Conservation (phyloP, 2,329 filamentous ascomycete genomes). For the Calonectria montana region DNA sequence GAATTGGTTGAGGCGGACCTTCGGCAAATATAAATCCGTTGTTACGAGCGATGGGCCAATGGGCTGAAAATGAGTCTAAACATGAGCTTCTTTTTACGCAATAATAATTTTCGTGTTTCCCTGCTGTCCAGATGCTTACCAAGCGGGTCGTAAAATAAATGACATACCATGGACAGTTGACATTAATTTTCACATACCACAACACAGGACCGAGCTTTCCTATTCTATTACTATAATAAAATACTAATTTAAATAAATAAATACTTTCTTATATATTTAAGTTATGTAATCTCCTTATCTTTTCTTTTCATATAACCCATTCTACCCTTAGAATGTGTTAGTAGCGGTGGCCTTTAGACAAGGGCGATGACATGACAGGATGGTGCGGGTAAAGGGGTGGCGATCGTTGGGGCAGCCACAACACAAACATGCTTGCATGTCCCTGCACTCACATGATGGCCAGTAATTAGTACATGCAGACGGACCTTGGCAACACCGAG, state of each 20-base stretch:
- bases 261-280: too few species aligned
- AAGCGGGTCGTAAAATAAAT: too few species aligned
- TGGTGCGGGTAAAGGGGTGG: neutral
- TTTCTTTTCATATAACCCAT: too few species aligned
- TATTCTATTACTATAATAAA: too few species aligned
- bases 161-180: too few species aligned
- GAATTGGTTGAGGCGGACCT: slow-evolving; percentile 11
- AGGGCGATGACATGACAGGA: neutral
- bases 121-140: neutral
- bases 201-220: too few species aligned
- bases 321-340: neutral
- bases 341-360: neutral
- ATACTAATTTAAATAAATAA: too few species aligned
- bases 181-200: too few species aligned
- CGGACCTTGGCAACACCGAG: slow-evolving; percentile 19
- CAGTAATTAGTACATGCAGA: neutral
- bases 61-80: neutral
- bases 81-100: slow-evolving; percentile 8
- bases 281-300: too few species aligned
- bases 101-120: neutral
- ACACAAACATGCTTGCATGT: neutral
- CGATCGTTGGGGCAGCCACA: neutral
- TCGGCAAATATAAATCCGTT: slow-evolving; percentile 18
- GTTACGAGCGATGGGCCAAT: neutral
- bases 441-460: neutral